Conservation (phyloP, 73 alveolate genomes). For the Paramecium sonneborni region DNA sequence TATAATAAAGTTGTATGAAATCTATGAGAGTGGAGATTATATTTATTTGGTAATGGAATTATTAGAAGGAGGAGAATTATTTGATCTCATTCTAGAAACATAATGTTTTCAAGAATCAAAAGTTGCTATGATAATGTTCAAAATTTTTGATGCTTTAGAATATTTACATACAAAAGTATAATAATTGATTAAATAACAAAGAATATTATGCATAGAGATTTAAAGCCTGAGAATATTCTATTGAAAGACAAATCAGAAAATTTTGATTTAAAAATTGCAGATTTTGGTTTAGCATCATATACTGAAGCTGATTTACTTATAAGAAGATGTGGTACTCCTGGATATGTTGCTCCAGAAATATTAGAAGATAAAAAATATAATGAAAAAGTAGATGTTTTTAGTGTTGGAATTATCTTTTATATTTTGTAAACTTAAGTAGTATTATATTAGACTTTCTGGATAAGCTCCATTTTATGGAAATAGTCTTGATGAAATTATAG, state of each 20-base stretch:
- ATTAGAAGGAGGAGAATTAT: conserved; percentile 66
- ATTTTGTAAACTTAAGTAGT: conserved; percentile 28
- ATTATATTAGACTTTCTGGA: conserved; percentile 9
- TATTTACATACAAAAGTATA: conserved; percentile 34
- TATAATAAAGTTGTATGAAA: conserved; percentile 55
- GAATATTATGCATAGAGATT: conserved; percentile 84
- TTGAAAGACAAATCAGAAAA: conserved; percentile 76
- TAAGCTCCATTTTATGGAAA: conserved; percentile 19
- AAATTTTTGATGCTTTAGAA: conserved; percentile 41
- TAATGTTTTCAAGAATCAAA: not conserved
- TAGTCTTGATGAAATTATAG: conserved; percentile 34
- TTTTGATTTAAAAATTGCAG: conserved; percentile 81
- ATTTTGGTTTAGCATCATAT: conserved; percentile 78
- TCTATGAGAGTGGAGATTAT: conserved; percentile 50
- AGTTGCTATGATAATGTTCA: not conserved
- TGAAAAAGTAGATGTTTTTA: conserved; percentile 61
- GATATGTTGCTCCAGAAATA: conserved; percentile 98
- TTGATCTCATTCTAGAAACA: conserved; percentile 42
- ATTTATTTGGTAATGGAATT: conserved; percentile 58
- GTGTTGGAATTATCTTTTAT: conserved; percentile 64
- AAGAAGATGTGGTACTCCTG: conserved; percentile 94
- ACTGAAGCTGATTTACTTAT: conserved; percentile 35
- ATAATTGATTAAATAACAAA: conserved; percentile 65
- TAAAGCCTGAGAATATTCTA: conserved; percentile 85
- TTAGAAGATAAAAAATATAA: conserved; percentile 74